These are phyloP conservation scores for Dactylonectria macrodidyma DNA, from an alignment of 2,329 filamentous ascomycete species.

Conservation along the genomic window DNA sequence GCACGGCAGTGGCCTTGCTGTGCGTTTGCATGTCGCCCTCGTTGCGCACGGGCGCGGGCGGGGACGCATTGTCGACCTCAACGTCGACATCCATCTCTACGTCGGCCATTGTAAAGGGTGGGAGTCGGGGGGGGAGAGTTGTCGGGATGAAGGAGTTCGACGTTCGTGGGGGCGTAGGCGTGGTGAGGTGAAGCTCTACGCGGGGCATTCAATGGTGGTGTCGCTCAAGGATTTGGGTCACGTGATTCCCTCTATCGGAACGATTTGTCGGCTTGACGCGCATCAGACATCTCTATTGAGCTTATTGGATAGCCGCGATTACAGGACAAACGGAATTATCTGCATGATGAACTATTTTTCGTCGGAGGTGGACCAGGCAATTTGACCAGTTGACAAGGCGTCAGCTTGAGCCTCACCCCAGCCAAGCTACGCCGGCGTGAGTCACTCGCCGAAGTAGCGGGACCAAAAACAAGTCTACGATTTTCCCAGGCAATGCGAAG, in stretches of 20 bases:
- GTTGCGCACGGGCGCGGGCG: slow-evolving; percentile 61
- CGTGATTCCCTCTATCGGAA: slow-evolving; percentile 18
- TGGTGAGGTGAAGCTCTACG: slow-evolving; percentile 21
- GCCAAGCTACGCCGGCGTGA: slow-evolving; percentile 31
- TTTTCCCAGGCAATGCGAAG: slow-evolving; percentile 4
- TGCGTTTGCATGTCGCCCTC: slow-evolving; percentile 79
- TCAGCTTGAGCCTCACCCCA: slow-evolving; percentile 14
- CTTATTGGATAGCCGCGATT: background rate
- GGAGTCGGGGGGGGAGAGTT: background rate
- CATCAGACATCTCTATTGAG: slow-evolving; percentile 7
- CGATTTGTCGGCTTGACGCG: background rate
- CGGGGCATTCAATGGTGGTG: slow-evolving; percentile 12
- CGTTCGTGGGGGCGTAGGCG: slow-evolving; percentile 5
- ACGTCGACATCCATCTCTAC: slow-evolving; percentile 73
- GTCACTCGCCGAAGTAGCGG: slow-evolving; percentile 39
- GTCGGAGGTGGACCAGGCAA: background rate
- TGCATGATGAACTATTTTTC: slow-evolving; percentile 5
- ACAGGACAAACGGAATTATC: background rate
- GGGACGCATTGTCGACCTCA: slow-evolving; percentile 58
- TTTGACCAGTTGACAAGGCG: slow-evolving; percentile 7
- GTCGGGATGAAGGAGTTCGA: background rate
- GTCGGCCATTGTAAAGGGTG: slow-evolving; percentile 62
- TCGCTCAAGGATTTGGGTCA: slow-evolving; percentile 19
- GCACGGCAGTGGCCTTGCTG: slow-evolving; percentile 83
- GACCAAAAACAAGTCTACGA: slow-evolving; percentile 28